Conservation (phyloP, 371 early-diverging fungal species). For the Mucor mucedo region DNA sequence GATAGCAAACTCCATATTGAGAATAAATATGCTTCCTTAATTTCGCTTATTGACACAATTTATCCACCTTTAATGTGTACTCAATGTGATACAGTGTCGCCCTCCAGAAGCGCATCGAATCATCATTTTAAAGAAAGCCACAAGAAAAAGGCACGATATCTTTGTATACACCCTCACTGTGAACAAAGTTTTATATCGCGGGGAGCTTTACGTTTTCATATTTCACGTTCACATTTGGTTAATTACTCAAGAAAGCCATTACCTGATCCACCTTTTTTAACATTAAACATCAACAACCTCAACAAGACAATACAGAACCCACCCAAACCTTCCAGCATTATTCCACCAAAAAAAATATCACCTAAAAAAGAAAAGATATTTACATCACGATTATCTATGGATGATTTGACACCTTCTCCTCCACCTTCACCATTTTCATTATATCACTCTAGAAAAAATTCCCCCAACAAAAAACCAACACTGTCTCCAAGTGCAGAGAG, state of each 20-base stretch:
- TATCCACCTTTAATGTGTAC: slow-evolving; percentile 41
- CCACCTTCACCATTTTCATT: slow-evolving; percentile 28
- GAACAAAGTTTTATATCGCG: slow-evolving; percentile 26
- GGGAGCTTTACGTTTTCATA: slow-evolving; percentile 38
- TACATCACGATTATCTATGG: slow-evolving; percentile 2
- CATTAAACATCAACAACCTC: slow-evolving; percentile 6
- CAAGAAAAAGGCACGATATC: slow-evolving; percentile 27
- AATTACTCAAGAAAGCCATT: slow-evolving; percentile 12
- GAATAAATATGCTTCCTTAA: slow-evolving; percentile 31
- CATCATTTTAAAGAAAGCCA: slow-evolving; percentile 28
- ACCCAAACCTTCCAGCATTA: not conserved
- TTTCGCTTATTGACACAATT: slow-evolving; percentile 34
- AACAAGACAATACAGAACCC: not conserved
- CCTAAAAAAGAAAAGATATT: slow-evolving; percentile 2
- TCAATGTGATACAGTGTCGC: slow-evolving; percentile 27
- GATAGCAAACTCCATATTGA: slow-evolving; percentile 24
- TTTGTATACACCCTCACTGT: slow-evolving; percentile 42
- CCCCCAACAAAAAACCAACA: slow-evolving; percentile 35
- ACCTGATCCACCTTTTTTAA: slow-evolving; percentile 13
- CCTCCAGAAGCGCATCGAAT: slow-evolving; percentile 22
- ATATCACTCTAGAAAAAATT: slow-evolving; percentile 26
- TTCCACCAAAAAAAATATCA: slow-evolving; percentile 1
- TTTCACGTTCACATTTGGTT: slow-evolving; percentile 32
- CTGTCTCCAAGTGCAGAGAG: slow-evolving; percentile 35
- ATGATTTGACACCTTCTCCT: slow-evolving; percentile 26